phyloP scores from a whole-genome alignment of 805 yeast species.

The Maudiozyma turicensis region DNA sequence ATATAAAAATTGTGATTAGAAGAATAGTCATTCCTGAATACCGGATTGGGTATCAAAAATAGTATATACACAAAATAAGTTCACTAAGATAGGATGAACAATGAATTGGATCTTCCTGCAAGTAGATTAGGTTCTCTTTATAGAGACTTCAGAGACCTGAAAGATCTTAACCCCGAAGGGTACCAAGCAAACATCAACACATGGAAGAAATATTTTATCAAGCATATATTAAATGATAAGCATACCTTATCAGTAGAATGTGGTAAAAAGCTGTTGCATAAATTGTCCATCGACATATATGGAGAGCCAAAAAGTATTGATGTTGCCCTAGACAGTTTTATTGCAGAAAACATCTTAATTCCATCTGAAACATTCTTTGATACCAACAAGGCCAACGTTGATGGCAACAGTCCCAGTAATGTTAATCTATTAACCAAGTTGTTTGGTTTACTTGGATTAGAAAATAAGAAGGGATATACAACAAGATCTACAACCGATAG shows the following conservation, averaged over 20 bases:
- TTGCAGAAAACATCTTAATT: conserved; percentile 23
- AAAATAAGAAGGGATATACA: conserved; percentile 2
- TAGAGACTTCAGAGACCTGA: conserved; percentile 30
- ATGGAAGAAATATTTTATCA: conserved; percentile 28
- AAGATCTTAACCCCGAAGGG: conserved; percentile 34
- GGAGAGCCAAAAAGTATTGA: conserved; percentile 32
- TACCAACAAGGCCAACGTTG: conserved; percentile 1
- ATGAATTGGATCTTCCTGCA: conserved; percentile 15
- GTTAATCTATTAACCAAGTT: not conserved
- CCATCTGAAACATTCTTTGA: conserved; percentile 20
- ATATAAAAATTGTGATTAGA: not conserved
- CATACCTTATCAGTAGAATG: conserved; percentile 20
- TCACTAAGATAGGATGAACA: not conserved
- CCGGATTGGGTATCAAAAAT: too few relatives aligned
- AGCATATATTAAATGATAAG: conserved; percentile 3
- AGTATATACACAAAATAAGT: too few relatives aligned
- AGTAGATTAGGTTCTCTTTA: conserved; percentile 33
- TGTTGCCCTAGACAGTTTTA: conserved; percentile 28
- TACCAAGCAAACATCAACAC: conserved; percentile 32
- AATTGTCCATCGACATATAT: conserved; percentile 19
- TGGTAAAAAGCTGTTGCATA: conserved; percentile 20
- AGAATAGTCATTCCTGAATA: not conserved
- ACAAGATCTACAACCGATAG: conserved; percentile 15
- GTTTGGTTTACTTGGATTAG: conserved; percentile 11
- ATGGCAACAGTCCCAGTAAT: not conserved